Evolutionary conservation across 192 early-diverging fungal species (phyloP), one percentile per base, ranked within the genome.

Genomic region (Pecoramyces ruminantium): DNA sequence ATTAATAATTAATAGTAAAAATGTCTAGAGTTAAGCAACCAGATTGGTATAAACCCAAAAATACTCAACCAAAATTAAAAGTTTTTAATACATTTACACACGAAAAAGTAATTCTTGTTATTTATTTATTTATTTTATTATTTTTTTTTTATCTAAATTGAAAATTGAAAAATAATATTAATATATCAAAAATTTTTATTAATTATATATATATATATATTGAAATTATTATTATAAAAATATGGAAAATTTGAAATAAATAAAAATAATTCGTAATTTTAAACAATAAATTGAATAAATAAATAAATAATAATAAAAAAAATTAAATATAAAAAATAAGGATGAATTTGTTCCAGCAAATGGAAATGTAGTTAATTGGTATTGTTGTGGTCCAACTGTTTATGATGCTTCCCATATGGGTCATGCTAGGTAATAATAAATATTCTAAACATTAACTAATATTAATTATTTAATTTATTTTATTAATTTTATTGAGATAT

Each of bases 401-500:
- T 99, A 99, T 83, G 95, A 96, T 83, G 90, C 93, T 12, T 92
- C 96, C 12, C 98, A 99, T 84, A 90, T 99, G 85, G 98, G 98
- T 30, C 97, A 99, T 82, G 97, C 97, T 11, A 90, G 95, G 92
- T 93, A 88, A 40, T 11, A n/a, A n/a, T n/a, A n/a, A n/a, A n/a
- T n/a, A n/a, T n/a, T n/a, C 27, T 29, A 17, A 42, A 13, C 1
- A 17, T 18, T 79, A 77, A 28, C 29, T 15, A 29, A 51, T 51
- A 21, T 21, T 4, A 15, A 21, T 21, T 2, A 51, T 51, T 1
- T 21, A 21, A 4, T 51, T 34, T 34, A 8, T 34, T 34, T 8
- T 34, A 34, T 34, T 34, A 11, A n/a, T n/a, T n/a, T n/a, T n/a
- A n/a, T n/a, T n/a, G n/a, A n/a, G n/a, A n/a, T n/a, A n/a, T n/a